Conservation (phyloP, 1,139 yeast species). For the Debaryomycetaceae sp. region DNA sequence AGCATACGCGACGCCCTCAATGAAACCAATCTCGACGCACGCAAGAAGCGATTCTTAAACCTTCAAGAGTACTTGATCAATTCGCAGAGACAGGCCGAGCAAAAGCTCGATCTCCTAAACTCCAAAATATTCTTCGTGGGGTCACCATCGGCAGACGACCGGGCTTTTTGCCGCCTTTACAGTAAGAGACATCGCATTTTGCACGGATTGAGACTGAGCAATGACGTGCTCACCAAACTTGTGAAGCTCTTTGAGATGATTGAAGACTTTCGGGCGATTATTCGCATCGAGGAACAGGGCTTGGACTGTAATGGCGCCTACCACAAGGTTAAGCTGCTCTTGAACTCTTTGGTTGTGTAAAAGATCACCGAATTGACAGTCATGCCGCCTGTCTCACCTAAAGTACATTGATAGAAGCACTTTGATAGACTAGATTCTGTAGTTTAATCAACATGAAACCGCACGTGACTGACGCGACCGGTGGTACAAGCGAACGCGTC, state of each 20-base stretch:
- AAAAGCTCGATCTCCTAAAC: slow-evolving; percentile 4
- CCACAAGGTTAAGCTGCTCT: slow-evolving; percentile 4
- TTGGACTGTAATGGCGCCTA: slow-evolving; percentile 2
- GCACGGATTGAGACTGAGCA: slow-evolving; percentile 5
- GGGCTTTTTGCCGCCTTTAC: slow-evolving; percentile 4
- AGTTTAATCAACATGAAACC: no score
- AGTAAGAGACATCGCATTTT: slow-evolving; percentile 6
- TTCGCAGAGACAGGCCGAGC: slow-evolving; percentile 4
- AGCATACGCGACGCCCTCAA: background rate
- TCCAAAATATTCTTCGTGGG: slow-evolving; percentile 3
- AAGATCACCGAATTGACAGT: no score
- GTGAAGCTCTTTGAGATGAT: slow-evolving; percentile 6
- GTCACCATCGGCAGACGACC: slow-evolving; percentile 1
- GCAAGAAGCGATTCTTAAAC: slow-evolving; percentile 4
- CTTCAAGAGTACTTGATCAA: slow-evolving; percentile 4
- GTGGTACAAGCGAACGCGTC: no score
- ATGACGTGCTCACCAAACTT: slow-evolving; percentile 5
- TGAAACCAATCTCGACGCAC: background rate
- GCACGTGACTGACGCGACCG: no score
- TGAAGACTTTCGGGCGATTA: slow-evolving; percentile 6
- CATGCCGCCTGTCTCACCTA: no score
- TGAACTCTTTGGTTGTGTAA: slow-evolving; percentile 6
- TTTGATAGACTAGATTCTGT: no score
- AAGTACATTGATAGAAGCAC: no score
- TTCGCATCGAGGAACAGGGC: slow-evolving; percentile 1